Conservation (phyloP, 306 rosid species). For the Calophaca sinica region DNA sequence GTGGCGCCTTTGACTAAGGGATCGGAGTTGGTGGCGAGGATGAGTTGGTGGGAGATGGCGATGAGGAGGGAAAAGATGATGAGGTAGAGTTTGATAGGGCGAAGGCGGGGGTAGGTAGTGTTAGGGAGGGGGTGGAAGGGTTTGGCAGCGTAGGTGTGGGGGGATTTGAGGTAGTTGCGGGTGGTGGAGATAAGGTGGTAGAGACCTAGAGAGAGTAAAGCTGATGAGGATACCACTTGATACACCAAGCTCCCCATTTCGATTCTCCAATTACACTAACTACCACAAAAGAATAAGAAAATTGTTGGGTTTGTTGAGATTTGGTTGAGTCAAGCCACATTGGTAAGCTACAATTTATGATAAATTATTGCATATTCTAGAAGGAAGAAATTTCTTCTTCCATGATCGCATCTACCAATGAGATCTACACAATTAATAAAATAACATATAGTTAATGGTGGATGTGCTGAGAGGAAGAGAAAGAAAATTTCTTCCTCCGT, state of each 20-base stretch:
- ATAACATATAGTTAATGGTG: background rate
- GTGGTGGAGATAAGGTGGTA: slow-evolving; percentile 68
- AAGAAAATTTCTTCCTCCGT: background rate
- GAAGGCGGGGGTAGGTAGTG: slow-evolving; percentile 50
- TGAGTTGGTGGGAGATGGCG: slow-evolving; percentile 63
- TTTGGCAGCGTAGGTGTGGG: slow-evolving; percentile 72
- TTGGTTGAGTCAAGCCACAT: too few species aligned
- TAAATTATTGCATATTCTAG: too few species aligned
- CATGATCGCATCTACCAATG: background rate
- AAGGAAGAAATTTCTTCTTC: background rate
- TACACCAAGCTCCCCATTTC: too few species aligned
- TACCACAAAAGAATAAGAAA: too few species aligned
- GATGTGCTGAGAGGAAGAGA: background rate
- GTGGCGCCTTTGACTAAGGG: slow-evolving; percentile 81
- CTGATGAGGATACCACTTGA: slow-evolving; percentile 61
- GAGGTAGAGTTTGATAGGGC: slow-evolving; percentile 66
- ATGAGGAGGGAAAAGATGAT: slow-evolving; percentile 55
- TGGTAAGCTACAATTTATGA: too few species aligned
- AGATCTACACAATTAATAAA: background rate
- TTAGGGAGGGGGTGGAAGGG: slow-evolving; percentile 76
- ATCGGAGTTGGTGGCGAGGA: slow-evolving; percentile 67
- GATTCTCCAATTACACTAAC: too few species aligned
- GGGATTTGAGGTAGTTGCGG: slow-evolving; percentile 69
- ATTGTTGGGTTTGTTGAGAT: too few species aligned
- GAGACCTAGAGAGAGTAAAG: slow-evolving; percentile 64